Conservation (phyloP, 345 rosid species). For the Salix exigua region DNA sequence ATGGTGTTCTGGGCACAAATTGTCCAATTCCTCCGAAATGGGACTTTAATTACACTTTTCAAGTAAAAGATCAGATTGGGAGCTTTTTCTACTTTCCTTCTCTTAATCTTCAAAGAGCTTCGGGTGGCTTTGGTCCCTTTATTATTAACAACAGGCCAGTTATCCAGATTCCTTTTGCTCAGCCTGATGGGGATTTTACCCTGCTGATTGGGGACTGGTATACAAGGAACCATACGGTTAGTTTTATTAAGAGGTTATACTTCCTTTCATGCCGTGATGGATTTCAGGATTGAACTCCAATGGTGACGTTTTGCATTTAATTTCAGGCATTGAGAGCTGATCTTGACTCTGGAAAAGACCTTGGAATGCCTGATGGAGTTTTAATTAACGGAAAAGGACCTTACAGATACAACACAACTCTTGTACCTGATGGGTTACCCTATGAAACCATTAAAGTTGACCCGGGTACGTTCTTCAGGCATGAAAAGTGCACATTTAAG, state of each 20-base stretch:
- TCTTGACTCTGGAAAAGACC: constrained; percentile 81
- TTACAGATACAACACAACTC: constrained; percentile 59
- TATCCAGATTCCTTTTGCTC: constrained; percentile 68
- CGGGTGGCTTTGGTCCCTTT: constrained; percentile 88
- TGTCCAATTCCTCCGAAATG: constrained; percentile 67
- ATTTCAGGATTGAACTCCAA: constrained; percentile 7
- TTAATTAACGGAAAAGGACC: constrained; percentile 96
- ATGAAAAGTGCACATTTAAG: not conserved
- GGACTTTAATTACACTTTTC: constrained; percentile 84
- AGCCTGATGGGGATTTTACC: constrained; percentile 71
- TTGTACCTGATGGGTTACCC: constrained; percentile 75
- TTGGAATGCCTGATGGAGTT: constrained; percentile 96
- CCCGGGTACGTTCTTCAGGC: constrained; percentile 47
- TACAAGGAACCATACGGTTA: constrained; percentile 66
- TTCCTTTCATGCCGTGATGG: not conserved
- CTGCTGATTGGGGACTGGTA: constrained; percentile 89
- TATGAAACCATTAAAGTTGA: constrained; percentile 62
- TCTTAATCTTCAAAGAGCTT: constrained; percentile 78
- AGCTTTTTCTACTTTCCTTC: constrained; percentile 87
- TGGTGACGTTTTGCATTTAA: not conserved
- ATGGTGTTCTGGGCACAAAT: constrained; percentile 84
- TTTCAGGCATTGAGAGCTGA: constrained; percentile 60
- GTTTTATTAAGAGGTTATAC: constrained; percentile 17
- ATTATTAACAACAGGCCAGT: constrained; percentile 57
- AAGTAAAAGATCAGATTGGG: constrained; percentile 93